phyloP scores from a whole-genome alignment of 768 basidiomycete species.

The Porpolomopsis calyptriformis region DNA sequence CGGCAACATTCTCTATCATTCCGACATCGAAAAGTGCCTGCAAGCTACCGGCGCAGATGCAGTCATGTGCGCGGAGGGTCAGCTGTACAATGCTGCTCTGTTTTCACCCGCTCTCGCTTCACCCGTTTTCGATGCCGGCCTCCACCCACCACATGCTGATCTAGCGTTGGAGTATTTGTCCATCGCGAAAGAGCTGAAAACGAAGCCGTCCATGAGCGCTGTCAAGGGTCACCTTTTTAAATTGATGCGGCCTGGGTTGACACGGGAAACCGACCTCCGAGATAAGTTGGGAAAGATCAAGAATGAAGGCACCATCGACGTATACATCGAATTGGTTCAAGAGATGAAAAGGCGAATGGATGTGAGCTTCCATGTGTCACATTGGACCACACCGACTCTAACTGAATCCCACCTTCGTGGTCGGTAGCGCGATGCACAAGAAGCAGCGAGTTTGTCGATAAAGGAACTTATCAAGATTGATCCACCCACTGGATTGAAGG shows the following conservation, averaged over 20 bases:
- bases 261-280: slow-evolving; percentile 57
- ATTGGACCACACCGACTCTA: slow-evolving; percentile 7
- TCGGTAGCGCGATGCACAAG: slow-evolving; percentile 39
- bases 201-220: slow-evolving; percentile 59
- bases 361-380: slow-evolving; percentile 14
- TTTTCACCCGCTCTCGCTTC: slow-evolving; percentile 32
- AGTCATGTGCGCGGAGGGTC: slow-evolving; percentile 92
- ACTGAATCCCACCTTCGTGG: slow-evolving; percentile 5
- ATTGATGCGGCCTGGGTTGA: slow-evolving; percentile 70
- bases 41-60: slow-evolving; percentile 80
- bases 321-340: slow-evolving; percentile 43
- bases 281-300: slow-evolving; percentile 52
- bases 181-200: slow-evolving; percentile 62
- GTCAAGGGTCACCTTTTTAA: slow-evolving; percentile 94
- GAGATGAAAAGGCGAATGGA: slow-evolving; percentile 53
- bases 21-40: slow-evolving; percentile 75
- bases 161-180: slow-evolving; percentile 81
- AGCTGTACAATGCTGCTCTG: slow-evolving; percentile 84
- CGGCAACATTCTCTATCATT: slow-evolving; percentile 83
- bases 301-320: slow-evolving; percentile 16
- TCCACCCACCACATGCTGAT: slow-evolving; percentile 46
- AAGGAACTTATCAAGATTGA: slow-evolving; percentile 34
- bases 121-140: neutral
- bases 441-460: slow-evolving; percentile 18
- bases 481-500: slow-evolving; percentile 35